Percentiles rank a stretch among this genome's conserved stretches.
phyloP scores from a whole-genome alignment of 1,139 yeast genomes.

The Kluyveromyces marxianus region DNA sequence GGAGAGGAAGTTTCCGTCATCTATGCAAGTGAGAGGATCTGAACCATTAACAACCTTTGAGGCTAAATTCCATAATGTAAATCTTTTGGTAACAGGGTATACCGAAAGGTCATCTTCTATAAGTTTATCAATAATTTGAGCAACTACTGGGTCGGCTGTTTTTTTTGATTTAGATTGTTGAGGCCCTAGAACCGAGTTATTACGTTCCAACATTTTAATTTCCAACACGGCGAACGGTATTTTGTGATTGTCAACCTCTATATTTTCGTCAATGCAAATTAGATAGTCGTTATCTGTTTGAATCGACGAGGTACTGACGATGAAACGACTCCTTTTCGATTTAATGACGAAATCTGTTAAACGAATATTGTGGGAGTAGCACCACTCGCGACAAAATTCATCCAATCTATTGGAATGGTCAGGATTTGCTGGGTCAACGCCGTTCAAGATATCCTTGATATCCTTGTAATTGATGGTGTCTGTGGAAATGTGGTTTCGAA shows the following conservation, averaged over 20 bases:
- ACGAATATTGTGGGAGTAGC: conserved; percentile 40
- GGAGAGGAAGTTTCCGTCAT: neutral
- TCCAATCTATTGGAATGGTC: conserved; percentile 33
- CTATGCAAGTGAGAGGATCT: neutral
- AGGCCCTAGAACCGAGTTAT: neutral
- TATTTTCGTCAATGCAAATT: conserved; percentile 23
- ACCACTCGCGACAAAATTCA: conserved; percentile 45
- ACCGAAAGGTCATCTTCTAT: conserved; percentile 33
- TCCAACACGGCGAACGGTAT: conserved; percentile 36
- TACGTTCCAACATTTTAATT: conserved; percentile 28
- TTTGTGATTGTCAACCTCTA: conserved; percentile 10
- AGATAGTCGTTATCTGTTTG: conserved; percentile 11
- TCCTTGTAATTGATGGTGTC: conserved; percentile 6
- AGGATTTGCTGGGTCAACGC: conserved; percentile 29
- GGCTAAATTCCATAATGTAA: conserved; percentile 24
- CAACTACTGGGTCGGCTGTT: conserved; percentile 21
- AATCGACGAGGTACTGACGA: conserved; percentile 17
- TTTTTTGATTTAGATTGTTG: neutral
- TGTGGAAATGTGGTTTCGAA: conserved; percentile 26
- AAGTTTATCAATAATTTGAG: conserved; percentile 33
- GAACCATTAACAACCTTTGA: conserved; percentile 29
- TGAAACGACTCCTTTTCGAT: conserved; percentile 45
- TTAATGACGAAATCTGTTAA: conserved; percentile 36
- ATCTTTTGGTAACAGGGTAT: conserved; percentile 29
- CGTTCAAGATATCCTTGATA: conserved; percentile 22